Evolutionary conservation across 257 asterid species (phyloP).

Genomic region (Gynochthodes officinalis): DNA sequence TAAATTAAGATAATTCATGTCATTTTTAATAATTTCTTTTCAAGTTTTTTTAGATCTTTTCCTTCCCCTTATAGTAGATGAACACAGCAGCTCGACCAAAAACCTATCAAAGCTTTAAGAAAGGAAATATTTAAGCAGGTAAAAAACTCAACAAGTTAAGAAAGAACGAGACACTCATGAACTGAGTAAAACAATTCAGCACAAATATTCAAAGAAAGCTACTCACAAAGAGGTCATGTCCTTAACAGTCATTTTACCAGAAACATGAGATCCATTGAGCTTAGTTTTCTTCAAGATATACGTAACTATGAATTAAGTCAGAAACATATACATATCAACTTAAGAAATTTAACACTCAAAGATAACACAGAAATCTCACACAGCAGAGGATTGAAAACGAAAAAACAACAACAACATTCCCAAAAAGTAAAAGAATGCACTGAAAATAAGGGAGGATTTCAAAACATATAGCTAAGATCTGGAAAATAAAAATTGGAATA

Average conservation of each 20-base stretch:
- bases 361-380: neutral
- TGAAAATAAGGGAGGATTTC: neutral
- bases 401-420: neutral
- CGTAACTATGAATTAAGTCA: neutral
- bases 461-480: neutral
- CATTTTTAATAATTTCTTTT: too few relatives aligned
- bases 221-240: neutral
- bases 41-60: too few relatives aligned
- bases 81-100: neutral
- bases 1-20: too few relatives aligned
- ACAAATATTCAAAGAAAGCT: neutral
- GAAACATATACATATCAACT: constrained; percentile 2
- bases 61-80: too few relatives aligned
- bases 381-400: neutral
- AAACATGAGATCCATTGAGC: neutral
- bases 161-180: neutral
- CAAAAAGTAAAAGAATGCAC: neutral
- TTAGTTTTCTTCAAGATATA: too few relatives aligned
- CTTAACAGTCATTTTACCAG: neutral
- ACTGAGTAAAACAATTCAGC: neutral
- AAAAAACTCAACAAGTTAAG: neutral
- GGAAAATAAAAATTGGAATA: neutral
- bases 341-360: neutral
- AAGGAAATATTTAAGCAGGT: neutral
- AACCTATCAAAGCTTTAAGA: neutral